These are phyloP conservation scores for Pyricularia grisea DNA, from an alignment of 2,329 filamentous ascomycete species.

Conservation along the genomic window DNA sequence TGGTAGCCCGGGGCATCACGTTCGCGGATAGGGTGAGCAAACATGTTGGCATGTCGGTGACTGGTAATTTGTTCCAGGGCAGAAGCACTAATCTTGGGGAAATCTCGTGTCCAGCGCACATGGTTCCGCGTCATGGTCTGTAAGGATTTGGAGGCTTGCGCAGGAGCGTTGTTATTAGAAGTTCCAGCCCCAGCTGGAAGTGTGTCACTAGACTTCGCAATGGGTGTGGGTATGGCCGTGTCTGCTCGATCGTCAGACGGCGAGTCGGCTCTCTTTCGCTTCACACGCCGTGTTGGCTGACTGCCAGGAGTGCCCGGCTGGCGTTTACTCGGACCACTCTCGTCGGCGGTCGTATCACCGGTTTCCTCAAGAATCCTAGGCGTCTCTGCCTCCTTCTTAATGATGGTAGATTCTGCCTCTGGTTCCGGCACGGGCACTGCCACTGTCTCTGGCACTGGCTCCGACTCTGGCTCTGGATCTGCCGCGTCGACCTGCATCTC, in stretches of 20 bases:
- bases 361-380: conserved; percentile 44
- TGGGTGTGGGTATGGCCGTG: background rate
- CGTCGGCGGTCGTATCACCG: conserved; percentile 46
- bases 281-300: conserved; percentile 28
- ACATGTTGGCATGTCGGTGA: conserved; percentile 72
- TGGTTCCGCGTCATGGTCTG: conserved; percentile 26
- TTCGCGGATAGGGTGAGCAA: conserved; percentile 65
- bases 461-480: conserved; percentile 20
- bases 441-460: background rate
- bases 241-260: conserved; percentile 23
- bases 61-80: conserved; percentile 69
- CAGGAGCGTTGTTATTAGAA: conserved; percentile 3
- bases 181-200: conserved; percentile 22
- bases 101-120: conserved; percentile 67
- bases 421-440: too few species aligned
- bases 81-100: conserved; percentile 62
- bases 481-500: conserved; percentile 28
- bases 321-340: conserved; percentile 33
- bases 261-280: conserved; percentile 49
- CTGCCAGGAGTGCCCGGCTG: conserved; percentile 26
- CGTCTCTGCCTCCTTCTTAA: conserved; percentile 52
- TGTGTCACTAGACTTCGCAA: background rate
- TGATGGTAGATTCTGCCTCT: conserved; percentile 24
- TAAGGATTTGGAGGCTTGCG: conserved; percentile 29
- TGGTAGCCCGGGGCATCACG: conserved; percentile 68